Base-by-base conservation (phyloP, 2,329 filamentous ascomycete species). In the Arthrinium phaeospermum region DNA sequence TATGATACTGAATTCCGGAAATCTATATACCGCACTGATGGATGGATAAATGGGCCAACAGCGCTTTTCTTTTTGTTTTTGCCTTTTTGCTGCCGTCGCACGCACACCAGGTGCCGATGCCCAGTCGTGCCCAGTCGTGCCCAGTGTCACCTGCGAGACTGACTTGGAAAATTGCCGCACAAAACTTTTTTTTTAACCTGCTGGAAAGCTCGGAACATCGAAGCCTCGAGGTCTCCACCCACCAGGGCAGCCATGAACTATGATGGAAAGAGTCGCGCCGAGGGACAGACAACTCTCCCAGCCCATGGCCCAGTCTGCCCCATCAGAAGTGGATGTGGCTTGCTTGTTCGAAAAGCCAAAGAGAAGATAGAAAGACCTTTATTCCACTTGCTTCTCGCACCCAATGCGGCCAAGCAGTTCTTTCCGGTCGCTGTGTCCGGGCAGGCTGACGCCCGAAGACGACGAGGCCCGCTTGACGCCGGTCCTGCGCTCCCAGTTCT, bases 331-430 rank as follows among this genome's bases (percentile, higher is more conserved):
- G 47, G 46, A 13, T 49, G 34, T 10, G 68, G 41, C 67, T 47
- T 41, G 37, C 37, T 41, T 41, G 37, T 57, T 57, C 34, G 47
- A 24, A 19, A 27, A 27, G 37, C 49, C 37, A 10, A 19, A 24
- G 44, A 45, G 22, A 45, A 10, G 3, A 12, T 27, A 44, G 22
- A 27, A 47, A 8, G 14, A 2, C 41, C n/a, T 68, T 81, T 75
- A 87, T 71, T 90, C 88, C 71, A 90, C 86, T 79, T 90, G 92
- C 86, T 94, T 94, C 82, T 95, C 93, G 81, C 94, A 96, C 68
- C 94, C 94, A 78, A 96, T 96, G 70, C 94, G 87, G 64, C 93
- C 93, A 70, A 96, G 86, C 75, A 96, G 85, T 81, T 95, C 94
- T 85, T 96, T 96, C 77, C 92, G 89, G 81, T 94, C 92, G 77